Evolutionary conservation across 176 grass and related monocot species (phyloP).

Genomic region (Saccharum spontaneum): DNA sequence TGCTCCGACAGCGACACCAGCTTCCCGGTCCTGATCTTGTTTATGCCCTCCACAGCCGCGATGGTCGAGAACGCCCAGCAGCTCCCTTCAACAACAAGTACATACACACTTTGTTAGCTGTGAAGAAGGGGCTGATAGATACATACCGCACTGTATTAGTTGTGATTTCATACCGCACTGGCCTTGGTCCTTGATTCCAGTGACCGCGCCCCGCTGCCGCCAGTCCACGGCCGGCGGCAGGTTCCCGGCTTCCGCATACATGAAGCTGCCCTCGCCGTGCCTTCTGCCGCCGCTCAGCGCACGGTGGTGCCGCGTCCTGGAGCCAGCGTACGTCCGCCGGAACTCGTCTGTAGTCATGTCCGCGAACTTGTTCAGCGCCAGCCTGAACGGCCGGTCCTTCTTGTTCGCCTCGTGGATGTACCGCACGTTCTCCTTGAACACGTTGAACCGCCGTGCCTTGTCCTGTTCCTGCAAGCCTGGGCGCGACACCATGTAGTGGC

Average conservation of each 20-base stretch:
- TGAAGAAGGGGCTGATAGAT: background rate
- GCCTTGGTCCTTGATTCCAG: slow-evolving; percentile 79
- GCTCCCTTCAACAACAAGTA: slow-evolving; percentile 44
- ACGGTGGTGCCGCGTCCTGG: slow-evolving; percentile 26
- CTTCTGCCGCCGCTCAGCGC: background rate
- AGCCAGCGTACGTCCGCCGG: slow-evolving; percentile 48
- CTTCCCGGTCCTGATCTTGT: slow-evolving; percentile 66
- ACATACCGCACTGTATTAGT: background rate
- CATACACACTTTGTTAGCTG: background rate
- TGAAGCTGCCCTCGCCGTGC: slow-evolving; percentile 18
- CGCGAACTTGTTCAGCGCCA: slow-evolving; percentile 82
- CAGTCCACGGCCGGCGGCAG: slow-evolving; percentile 57
- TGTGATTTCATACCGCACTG: slow-evolving; percentile 43
- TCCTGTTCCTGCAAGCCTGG: background rate
- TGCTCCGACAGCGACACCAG: slow-evolving; percentile 81
- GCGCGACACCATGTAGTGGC: slow-evolving; percentile 38
- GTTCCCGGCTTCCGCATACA: slow-evolving; percentile 24
- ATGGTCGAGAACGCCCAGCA: slow-evolving; percentile 87
- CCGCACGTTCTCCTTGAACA: slow-evolving; percentile 74
- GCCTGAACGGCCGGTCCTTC: slow-evolving; percentile 52
- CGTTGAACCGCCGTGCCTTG: slow-evolving; percentile 42
- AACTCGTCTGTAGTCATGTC: slow-evolving; percentile 84
- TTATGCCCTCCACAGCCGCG: slow-evolving; percentile 75
- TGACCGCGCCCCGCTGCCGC: slow-evolving; percentile 67
- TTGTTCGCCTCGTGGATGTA: slow-evolving; percentile 68